Base-by-base conservation (phyloP, 2,329 filamentous ascomycete genomes). In the Blumeria graminis region DNA sequence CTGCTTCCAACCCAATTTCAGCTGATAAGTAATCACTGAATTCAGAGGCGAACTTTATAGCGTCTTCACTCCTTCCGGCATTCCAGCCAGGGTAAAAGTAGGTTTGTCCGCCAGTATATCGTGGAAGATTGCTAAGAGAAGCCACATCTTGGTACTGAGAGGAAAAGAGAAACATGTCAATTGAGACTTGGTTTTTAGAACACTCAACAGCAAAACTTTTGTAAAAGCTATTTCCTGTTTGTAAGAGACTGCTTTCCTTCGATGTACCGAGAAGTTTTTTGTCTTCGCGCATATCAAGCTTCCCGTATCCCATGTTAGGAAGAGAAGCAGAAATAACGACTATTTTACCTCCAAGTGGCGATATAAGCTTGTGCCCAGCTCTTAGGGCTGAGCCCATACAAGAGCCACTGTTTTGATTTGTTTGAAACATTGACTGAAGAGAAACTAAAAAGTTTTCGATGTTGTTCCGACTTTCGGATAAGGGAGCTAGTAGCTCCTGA, bases 171-270 rank as follows among this genome's bases (percentile, higher is more conserved):
- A 95, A 95, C 89, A 95, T 95, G 68, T 95, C 89, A 62, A 98
- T 88, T 0, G 89, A 96, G 33, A 98, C 92, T 69, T 98, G 92
- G 62, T 93, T 94, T 74, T 98, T 98, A 39, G 89, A 95, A 70
- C 92, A 98, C 68, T 98, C 92, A 3, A 98, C 92, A 0, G 92
- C 92, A 65, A 98, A 98, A 65, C 86, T 94, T 75, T 98, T 98
- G 76, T 96, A 98, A 70, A 96, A 98, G 66, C 86, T 88, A 72
- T 88, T 95, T 43, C 80, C 85, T 0, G 92, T 95, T 68, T 96
- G 90, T 55, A 98, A 73, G 35, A 98, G 76, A 59, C 77, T 74
- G 61, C 79, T 87, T 68, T 98, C 92, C 69, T 95, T 95, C 62
- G 83, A 88, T 1, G 92, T 98, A 38, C 92, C 92, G 28, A 98